Percentiles rank a stretch among this genome's conserved stretches.
Evolutionary conservation across 2,329 filamentous ascomycete genomes (phyloP).

Genomic region (Neurospora sp.): DNA sequence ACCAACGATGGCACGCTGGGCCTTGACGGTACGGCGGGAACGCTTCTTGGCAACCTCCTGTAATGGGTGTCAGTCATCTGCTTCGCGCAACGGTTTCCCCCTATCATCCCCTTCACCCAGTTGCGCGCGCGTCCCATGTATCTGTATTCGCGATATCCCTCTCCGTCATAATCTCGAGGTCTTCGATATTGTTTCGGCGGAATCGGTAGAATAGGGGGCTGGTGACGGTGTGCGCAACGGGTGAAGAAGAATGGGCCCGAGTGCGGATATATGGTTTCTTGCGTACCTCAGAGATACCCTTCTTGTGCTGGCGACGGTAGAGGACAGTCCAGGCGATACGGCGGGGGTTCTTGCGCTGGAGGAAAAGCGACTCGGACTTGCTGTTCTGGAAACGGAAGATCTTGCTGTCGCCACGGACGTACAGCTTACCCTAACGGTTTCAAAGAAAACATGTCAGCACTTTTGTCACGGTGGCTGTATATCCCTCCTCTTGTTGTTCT

Average conservation of each 20-base stretch:
- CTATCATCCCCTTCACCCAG: neutral
- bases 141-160: neutral
- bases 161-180: neutral
- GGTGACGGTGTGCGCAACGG: neutral
- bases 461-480: neutral
- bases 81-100: neutral
- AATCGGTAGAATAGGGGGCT: neutral
- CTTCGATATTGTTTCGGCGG: neutral
- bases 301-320: slow-evolving; percentile 98
- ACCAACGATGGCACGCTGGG: slow-evolving; percentile 97
- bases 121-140: neutral
- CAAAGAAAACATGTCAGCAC: slow-evolving; percentile 21
- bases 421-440: slow-evolving; percentile 82
- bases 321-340: slow-evolving; percentile 98
- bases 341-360: slow-evolving; percentile 99
- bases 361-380: slow-evolving; percentile 99
- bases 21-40: slow-evolving; percentile 93
- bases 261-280: slow-evolving; percentile 1
- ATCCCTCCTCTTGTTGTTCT: neutral
- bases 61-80: slow-evolving; percentile 32
- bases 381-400: slow-evolving; percentile 99
- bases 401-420: slow-evolving; percentile 99
- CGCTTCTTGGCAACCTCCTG: slow-evolving; percentile 99
- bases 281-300: slow-evolving; percentile 99
- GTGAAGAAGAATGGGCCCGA: neutral